Base-by-base conservation (phyloP, 1,284 basidiomycete species). In the Volvariella surrecta region DNA sequence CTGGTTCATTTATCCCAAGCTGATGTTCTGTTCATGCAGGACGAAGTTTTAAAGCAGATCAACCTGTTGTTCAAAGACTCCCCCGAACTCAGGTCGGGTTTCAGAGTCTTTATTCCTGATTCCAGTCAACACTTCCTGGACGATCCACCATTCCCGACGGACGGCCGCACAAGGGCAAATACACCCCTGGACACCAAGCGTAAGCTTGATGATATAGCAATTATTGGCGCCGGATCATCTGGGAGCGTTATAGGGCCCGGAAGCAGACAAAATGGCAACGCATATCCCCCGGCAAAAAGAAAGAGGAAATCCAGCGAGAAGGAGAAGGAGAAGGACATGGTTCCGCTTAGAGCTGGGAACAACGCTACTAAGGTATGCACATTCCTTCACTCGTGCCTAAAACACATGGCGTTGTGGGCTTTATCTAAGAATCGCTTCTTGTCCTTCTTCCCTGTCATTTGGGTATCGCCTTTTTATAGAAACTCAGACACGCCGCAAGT, bases 21-120 rank as follows among this genome's bases (percentile, higher is more conserved):
- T 65, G 52, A 50, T 65, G 52, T 44, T 30, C 44, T 42, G 18
- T 35, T 35, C 17, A 32, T 43, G 32, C 50, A 87, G 75, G 71
- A 71, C 39, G 79, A 91, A 62, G 87, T 96, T 3, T 87, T 91
- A 32, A 77, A 77, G 30, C 88, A 91, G 57, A 91, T 97, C 32
- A 85, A 86, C 8, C 71, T 74, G 43, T 72, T 97, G 4, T 95
- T 98, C 68, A 82, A 85, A 52, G 82, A 90, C 54, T 88, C 86
- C 1, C 89, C 89, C 1, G 94, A 97, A 59, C 69, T 98, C 11
- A 76, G 92, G 39, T 80, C 84, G 47, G 94, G 95, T 57, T 96
- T 98, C 60, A 83, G 87, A 50, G 80, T 93, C 50, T 97, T 96
- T 64, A 74, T 97, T 57, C 91, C 92, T 1, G 89, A 87, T 51